A percentile compares a stretch with the other conserved stretches of the same genome.
Conservation (phyloP, 768 basidiomycete genomes). For the Trametes cingulata region DNA sequence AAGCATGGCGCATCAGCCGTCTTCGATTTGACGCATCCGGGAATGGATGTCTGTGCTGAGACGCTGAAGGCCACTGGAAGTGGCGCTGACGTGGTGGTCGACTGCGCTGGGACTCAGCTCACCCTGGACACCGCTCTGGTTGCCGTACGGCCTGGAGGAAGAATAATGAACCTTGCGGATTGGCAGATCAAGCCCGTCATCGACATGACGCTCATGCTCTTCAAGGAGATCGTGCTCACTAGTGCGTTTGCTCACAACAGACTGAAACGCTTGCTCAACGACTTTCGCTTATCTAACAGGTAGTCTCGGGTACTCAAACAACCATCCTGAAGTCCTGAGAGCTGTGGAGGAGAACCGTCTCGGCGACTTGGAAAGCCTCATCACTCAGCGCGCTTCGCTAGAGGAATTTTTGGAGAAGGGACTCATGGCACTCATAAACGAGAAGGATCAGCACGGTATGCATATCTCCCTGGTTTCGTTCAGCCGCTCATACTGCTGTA, state of each 20-base stretch:
- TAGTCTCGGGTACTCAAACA: constrained; percentile 32
- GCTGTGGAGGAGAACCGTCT: constrained; percentile 40
- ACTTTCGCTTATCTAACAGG: too few species aligned
- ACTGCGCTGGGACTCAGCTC: constrained; percentile 44
- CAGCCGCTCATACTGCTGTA: constrained; percentile 8
- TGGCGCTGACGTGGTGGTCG: constrained; percentile 47
- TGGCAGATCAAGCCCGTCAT: constrained; percentile 40
- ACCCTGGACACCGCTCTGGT: constrained; percentile 37
- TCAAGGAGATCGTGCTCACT: constrained; percentile 39
- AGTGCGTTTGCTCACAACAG: constrained; percentile 28
- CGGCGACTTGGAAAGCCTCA: constrained; percentile 38
- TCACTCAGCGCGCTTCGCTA: constrained; percentile 41
- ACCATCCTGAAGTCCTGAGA: constrained; percentile 40
- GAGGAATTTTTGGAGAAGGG: constrained; percentile 45
- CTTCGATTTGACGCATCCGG: constrained; percentile 34
- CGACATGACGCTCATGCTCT: constrained; percentile 39
- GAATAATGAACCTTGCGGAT: constrained; percentile 41
- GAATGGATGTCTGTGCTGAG: constrained; percentile 27
- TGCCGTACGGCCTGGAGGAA: constrained; percentile 40
- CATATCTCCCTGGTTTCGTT: not conserved
- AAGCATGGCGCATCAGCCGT: constrained; percentile 41
- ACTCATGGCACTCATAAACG: constrained; percentile 39
- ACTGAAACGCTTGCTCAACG: not conserved
- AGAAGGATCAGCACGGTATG: constrained; percentile 43
- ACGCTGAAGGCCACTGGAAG: constrained; percentile 31